Evolutionary conservation across 208 protist species (phyloP).

Genomic region (Trypanosoma conorhini): DNA sequence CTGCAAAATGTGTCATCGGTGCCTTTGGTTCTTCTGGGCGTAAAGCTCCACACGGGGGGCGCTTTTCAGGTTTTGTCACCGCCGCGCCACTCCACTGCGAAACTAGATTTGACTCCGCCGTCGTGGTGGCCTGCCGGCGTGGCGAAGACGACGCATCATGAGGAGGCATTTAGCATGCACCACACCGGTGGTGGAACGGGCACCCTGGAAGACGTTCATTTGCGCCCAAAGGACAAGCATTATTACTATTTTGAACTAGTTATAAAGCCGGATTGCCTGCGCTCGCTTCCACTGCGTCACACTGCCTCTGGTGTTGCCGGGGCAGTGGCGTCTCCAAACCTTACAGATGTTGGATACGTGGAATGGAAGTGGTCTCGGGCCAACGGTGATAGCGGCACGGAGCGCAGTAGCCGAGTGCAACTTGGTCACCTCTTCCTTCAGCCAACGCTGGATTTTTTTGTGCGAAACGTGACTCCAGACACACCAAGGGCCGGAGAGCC

Average conservation of each 20-base stretch:
- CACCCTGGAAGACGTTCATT: constrained; percentile 25
- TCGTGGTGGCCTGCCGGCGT: constrained; percentile 17
- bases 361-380: constrained; percentile 51
- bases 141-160: constrained; percentile 1
- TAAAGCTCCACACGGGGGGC: constrained; percentile 29
- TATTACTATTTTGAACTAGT: constrained; percentile 37
- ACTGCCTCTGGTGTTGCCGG: background rate
- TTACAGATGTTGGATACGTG: constrained; percentile 50
- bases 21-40: constrained; percentile 32
- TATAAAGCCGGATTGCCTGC: constrained; percentile 34
- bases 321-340: constrained; percentile 3
- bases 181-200: constrained; percentile 25
- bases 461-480: constrained; percentile 19
- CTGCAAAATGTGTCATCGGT: constrained; percentile 43
- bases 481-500: constrained; percentile 29
- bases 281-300: constrained; percentile 27
- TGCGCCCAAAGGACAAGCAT: constrained; percentile 45
- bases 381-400: constrained; percentile 56
- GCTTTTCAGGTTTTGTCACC: constrained; percentile 21
- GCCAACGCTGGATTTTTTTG: constrained; percentile 37
- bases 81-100: background rate
- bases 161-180: constrained; percentile 14
- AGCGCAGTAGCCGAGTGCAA: constrained; percentile 33
- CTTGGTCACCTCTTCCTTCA: constrained; percentile 31
- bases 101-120: background rate